Evolutionary conservation across 306 rosid species (phyloP), one percentile per base, ranked within the genome.

Genomic region (Alnus glutinosa): DNA sequence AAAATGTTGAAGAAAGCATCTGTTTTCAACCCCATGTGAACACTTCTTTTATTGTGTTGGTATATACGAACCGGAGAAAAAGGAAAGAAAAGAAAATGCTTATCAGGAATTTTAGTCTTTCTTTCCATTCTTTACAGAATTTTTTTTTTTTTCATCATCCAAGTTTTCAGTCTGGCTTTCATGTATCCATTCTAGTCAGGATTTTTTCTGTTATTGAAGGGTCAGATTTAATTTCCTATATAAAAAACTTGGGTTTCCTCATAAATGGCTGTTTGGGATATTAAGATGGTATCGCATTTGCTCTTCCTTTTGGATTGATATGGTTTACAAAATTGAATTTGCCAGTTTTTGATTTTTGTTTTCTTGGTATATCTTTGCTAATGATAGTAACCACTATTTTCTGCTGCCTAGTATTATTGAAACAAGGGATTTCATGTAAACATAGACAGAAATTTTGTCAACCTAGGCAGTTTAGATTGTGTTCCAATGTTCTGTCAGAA

Each of bases 241-340:
- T 67, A 37, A 71, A 79, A 63, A 51, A 52, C 55, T n/a, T 49
- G 8, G 51, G 50, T 36, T 44, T 37, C 69, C 11, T 39, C 15
- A 48, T 28, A 36, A 49, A 46, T 18, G 70, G 77, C 16, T 23
- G 28, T 74, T 78, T 74, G 71, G 75, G 49, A 51, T 57, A 37
- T 4, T 36, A 59, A 3, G 79, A 57, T 39, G 62, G 49, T n/a
- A 7, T 61, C 54, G 47, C 11, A 55, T 51, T 34, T 75, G 61
- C 46, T 46, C 18, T 39, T 75, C n/a, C 57, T 64, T 52, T 75
- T 62, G 34, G 68, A 55, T 50, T 30, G 16, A 46, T 75, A 71
- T 62, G 55, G 63, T 54, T 75, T 54, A 79, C 73, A 74, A 75
- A 62, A 50, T 58, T 67, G 13, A 69, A 48, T 71, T 44, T 51